These are phyloP conservation scores for Termitomyces sp. DNA, from an alignment of 768 basidiomycete genomes.

Conservation along the genomic window DNA sequence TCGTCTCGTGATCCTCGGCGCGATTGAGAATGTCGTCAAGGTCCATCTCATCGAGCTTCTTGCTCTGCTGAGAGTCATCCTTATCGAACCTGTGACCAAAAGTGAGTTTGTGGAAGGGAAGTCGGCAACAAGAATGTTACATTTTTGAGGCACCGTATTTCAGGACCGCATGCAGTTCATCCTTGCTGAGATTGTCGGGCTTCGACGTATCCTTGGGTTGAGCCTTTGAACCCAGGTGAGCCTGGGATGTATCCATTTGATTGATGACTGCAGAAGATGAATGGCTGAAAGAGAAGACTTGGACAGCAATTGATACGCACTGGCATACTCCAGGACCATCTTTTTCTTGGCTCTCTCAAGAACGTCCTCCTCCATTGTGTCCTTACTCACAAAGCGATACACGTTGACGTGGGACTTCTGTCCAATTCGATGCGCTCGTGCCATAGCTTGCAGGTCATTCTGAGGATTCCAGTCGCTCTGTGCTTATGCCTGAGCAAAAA, in stretches of 20 bases:
- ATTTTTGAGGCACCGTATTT: slow-evolving; percentile 99
- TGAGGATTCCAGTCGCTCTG: slow-evolving; percentile 99
- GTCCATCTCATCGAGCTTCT: slow-evolving; percentile 99
- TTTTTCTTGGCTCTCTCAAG: slow-evolving; percentile 98
- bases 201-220: slow-evolving; percentile 66
- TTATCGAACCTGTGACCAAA: slow-evolving; percentile 82
- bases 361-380: slow-evolving; percentile 99
- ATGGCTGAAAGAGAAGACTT: background rate
- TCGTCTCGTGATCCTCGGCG: slow-evolving; percentile 96
- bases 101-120: slow-evolving; percentile 15
- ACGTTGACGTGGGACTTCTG: slow-evolving; percentile 99
- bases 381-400: slow-evolving; percentile 97
- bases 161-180: slow-evolving; percentile 94
- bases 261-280: slow-evolving; percentile 75
- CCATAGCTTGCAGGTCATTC: slow-evolving; percentile 99
- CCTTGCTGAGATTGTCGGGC: slow-evolving; percentile 86
- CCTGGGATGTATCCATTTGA: slow-evolving; percentile 99
- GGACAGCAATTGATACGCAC: slow-evolving; percentile 50
- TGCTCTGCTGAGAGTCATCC: slow-evolving; percentile 87
- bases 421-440: slow-evolving; percentile 97
- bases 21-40: slow-evolving; percentile 96
- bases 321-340: slow-evolving; percentile 99
- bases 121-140: slow-evolving; percentile 38
- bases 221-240: slow-evolving; percentile 85
- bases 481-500: slow-evolving; percentile 12